Evolutionary conservation across 2,329 filamentous ascomycete genomes (phyloP), one percentile per base, ranked within the genome.

Genomic region (Monosporascus sp.): DNA sequence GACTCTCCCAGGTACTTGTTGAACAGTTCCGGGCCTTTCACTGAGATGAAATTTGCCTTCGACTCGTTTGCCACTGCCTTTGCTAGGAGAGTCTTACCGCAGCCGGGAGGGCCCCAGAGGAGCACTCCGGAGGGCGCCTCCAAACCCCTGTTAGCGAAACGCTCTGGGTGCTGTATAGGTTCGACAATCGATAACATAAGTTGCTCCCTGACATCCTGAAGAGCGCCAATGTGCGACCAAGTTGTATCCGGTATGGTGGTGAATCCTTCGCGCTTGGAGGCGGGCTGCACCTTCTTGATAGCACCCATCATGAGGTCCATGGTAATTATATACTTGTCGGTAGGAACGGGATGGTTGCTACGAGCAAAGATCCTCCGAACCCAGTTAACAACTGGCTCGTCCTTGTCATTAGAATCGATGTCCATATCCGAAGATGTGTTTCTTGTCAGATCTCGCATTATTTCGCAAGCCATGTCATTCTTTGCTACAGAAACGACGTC

Each of bases 1-100:
- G 90, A 95, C 72, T 99, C 94, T 61, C 94, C 94, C 9, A 99
- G 92, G 68, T 93, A 99, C 72, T 97, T 99, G 77, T 97, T 97
- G 46, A 99, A 81, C 9, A 99, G 78, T 69, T 99, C 94, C 0
- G 94, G 94, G 0, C 94, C 94, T 71, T 97, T 97, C 72, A 99
- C 91, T 50, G 91, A 91, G 71, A 99, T 99, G 76, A 99, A 99
- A 71, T 96, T 97, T 48, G 94, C 94, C 69, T 93, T 91, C 7
- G 89, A 92, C 69, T 96, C 91, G 69, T 96, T 96, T 52, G 94
- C 94, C 5, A 97, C 91, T 3, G 94, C 94, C 73, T 97, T 97
- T 19, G 94, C 94, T 2, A 99, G 84, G 2, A 99, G 81, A 0
- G 94, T 99, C 71, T 99, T 99, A 63, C 94, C 94, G 70, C 94